A percentile compares a stretch with the other conserved stretches of the same genome.
Conservation (phyloP, 179 eudicot species). For the Nepenthes alata region DNA sequence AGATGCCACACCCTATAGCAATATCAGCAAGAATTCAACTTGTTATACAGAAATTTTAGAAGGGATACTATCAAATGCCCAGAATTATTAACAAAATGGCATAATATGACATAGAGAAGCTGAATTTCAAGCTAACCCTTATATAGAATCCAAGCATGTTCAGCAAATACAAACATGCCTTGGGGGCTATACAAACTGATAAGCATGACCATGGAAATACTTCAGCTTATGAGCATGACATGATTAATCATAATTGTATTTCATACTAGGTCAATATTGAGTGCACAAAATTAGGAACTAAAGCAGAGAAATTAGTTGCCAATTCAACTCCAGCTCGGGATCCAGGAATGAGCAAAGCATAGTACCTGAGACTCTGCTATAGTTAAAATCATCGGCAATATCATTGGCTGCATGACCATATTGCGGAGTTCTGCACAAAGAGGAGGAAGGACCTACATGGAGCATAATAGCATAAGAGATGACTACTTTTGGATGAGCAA, state of each 20-base stretch:
- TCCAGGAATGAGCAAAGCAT: background rate
- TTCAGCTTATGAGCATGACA: no score
- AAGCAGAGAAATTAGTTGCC: background rate
- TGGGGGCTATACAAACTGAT: no score
- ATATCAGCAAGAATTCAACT: no score
- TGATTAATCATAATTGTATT: background rate
- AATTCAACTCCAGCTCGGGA: background rate
- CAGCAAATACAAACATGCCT: no score
- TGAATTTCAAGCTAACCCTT: no score
- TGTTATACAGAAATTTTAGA: no score
- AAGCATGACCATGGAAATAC: no score
- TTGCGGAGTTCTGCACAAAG: conserved; percentile 97
- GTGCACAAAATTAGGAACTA: background rate
- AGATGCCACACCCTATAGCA: no score
- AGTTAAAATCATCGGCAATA: conserved; percentile 95
- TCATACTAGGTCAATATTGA: background rate
- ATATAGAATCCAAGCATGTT: no score
- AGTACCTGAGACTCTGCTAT: conserved; percentile 95
- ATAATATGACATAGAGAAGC: no score
- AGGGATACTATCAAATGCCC: no score
- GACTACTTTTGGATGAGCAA: background rate
- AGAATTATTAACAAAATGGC: no score
- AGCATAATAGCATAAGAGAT: conserved; percentile 11
- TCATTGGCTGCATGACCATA: conserved; percentile 95
- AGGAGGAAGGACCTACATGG: conserved; percentile 87